Evolutionary conservation across 2,329 filamentous ascomycete genomes (phyloP).

Genomic region (Fusarium mexicanum): DNA sequence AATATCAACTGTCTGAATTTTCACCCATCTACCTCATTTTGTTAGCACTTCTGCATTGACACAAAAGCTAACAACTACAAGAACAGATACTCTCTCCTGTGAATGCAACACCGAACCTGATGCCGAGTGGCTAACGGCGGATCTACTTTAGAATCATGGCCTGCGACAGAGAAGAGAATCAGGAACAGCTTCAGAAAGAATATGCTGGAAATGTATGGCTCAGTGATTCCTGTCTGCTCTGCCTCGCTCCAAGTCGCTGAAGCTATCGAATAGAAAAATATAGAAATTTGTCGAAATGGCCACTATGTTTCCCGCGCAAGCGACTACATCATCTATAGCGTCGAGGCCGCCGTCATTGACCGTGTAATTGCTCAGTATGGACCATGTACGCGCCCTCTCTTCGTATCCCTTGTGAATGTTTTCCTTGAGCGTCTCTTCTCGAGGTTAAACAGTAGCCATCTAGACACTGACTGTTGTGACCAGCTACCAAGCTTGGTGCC

Average conservation of each 20-base stretch:
- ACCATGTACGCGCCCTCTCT: slow-evolving; percentile 72
- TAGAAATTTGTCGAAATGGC: slow-evolving; percentile 93
- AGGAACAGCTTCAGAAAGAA: slow-evolving; percentile 80
- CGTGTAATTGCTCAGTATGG: slow-evolving; percentile 88
- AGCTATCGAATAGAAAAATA: slow-evolving; percentile 68
- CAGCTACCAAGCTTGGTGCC: slow-evolving; percentile 92
- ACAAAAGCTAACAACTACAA: slow-evolving; percentile 38
- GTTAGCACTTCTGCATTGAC: slow-evolving; percentile 9
- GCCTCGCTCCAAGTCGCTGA: slow-evolving; percentile 55
- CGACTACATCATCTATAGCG: slow-evolving; percentile 99
- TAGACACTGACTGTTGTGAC: slow-evolving; percentile 13
- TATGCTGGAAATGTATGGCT: slow-evolving; percentile 84
- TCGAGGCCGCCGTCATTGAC: slow-evolving; percentile 92
- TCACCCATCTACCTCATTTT: slow-evolving; percentile 5
- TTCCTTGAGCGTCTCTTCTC: slow-evolving; percentile 1
- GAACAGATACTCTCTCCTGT: slow-evolving; percentile 28
- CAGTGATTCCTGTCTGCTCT: slow-evolving; percentile 34
- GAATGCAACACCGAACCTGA: slow-evolving; percentile 13
- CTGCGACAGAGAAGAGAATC: slow-evolving; percentile 92
- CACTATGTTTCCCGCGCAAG: slow-evolving; percentile 94
- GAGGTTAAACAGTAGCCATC: background rate
- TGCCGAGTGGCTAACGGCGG: slow-evolving; percentile 44
- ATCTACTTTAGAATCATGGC: slow-evolving; percentile 79
- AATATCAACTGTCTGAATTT: slow-evolving; percentile 77
- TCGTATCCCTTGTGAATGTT: slow-evolving; percentile 21